Base-by-base conservation (phyloP, 2,329 filamentous ascomycete genomes). In the Camptophora hylomeconis region DNA sequence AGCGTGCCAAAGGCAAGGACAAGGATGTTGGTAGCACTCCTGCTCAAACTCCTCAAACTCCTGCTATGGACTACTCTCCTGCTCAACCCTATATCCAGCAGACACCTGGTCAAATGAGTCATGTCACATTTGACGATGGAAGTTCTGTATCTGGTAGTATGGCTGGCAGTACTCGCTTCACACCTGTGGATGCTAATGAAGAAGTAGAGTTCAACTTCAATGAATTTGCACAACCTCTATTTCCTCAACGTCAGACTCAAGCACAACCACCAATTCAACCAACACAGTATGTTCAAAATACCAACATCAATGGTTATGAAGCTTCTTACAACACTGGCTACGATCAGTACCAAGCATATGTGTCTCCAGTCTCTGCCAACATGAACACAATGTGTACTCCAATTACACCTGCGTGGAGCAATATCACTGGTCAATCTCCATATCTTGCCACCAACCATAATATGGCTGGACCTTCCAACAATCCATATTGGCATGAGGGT, bases 1-100 rank as follows among this genome's bases (percentile, higher is more conserved):
- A 86, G 31, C 80, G 87, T 40, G 87, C 83, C 35, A 94, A 94
- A 69, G 86, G 79, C 54, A 93, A 92, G 49, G 80, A 80, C 51
- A 81, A 79, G 58, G 49, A 26, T 3, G 17, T 15, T 7, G 24
- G 21, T 19, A 58, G 61, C 31, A 60, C 61, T 15, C 57, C 37
- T 41, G 61, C 39, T 53, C 67, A 42, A 65, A 72, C 38, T 14
- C 74, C 75, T 19, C 62, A 67, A 39, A 66, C 76, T 7, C 68
- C 67, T 32, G 68, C 66, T 44, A 58, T 78, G 2, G 40, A 38
- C 17, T 45, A 38, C 25, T 33, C 33, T 25, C 30, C 41, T 11
- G 20, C 26, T 18, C 14, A 39, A 31, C 25, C 38, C 35, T n/a
- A 67, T 19, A 69, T 65, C 42, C 61, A 72, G 16, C n/a, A n/a